phyloP scores from a whole-genome alignment of 1,284 basidiomycete genomes.

The Ceratobasidium sp. region DNA sequence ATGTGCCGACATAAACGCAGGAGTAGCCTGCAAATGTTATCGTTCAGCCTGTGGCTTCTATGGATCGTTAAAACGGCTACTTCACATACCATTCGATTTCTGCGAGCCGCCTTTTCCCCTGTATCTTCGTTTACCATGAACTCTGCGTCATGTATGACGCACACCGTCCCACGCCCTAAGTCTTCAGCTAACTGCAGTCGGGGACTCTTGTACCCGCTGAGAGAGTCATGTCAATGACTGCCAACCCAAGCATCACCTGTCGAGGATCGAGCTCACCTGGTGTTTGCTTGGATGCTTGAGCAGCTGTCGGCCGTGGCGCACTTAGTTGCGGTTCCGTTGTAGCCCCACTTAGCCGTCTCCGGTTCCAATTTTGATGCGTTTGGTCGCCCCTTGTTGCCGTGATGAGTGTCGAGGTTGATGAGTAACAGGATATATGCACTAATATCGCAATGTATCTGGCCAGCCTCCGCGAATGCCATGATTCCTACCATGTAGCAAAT shows the following conservation, averaged over 20 bases:
- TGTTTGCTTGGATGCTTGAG: not conserved
- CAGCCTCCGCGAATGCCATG: conserved; percentile 17
- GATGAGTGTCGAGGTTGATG: not conserved
- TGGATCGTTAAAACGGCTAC: not conserved
- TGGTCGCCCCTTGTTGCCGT: not conserved
- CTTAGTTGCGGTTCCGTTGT: not conserved
- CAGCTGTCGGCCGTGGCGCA: not conserved
- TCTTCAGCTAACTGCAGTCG: not conserved
- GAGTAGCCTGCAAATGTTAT: not conserved
- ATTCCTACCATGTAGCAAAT: not conserved
- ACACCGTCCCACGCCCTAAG: not conserved
- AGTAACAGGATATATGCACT: conserved; percentile 13
- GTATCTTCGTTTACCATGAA: conserved; percentile 11
- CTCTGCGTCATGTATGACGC: conserved; percentile 7
- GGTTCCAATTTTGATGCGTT: not conserved
- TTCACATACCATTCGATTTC: conserved; percentile 9
- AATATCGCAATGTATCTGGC: conserved; percentile 18
- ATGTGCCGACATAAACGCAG: conserved; percentile 6
- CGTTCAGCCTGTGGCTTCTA: not conserved
- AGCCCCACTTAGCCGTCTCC: not conserved
- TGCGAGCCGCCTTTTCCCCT: not conserved
- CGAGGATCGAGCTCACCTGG: not conserved
- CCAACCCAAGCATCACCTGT: not conserved
- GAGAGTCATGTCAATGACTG: no score
- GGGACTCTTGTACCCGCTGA: not conserved